phyloP scores from a whole-genome alignment of 2,329 filamentous ascomycete genomes.

The Apiospora aurea region DNA sequence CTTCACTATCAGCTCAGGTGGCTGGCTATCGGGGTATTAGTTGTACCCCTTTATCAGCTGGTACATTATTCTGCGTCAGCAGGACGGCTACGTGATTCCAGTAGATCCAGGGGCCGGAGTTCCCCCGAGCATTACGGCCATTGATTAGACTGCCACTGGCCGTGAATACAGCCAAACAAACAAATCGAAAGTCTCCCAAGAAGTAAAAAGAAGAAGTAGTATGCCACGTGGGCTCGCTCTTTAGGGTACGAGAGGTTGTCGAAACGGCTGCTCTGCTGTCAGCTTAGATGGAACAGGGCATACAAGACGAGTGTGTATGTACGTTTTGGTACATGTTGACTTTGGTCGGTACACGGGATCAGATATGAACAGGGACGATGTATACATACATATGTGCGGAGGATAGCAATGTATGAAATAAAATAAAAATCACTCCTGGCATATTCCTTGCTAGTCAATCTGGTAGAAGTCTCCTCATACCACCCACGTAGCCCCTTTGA shows the following conservation, averaged over 20 bases:
- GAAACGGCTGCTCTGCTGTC: not conserved
- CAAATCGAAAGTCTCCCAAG: no score
- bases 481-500: no score
- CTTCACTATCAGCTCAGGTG: not conserved
- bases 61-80: not conserved
- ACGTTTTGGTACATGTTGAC: no score
- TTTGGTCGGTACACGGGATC: not conserved
- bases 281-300: not conserved
- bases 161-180: not conserved
- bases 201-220: not conserved
- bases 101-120: not conserved
- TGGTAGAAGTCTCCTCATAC: no score
- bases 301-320: no score
- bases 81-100: not conserved
- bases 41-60: not conserved
- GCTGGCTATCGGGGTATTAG: not conserved
- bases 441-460: no score
- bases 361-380: not conserved
- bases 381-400: not conserved
- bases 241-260: not conserved
- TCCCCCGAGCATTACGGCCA: not conserved
- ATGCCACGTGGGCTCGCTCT: not conserved
- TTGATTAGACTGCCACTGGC: not conserved
- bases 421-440: not conserved
- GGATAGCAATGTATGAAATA: not conserved